Conservation (phyloP, 805 yeast genomes). For the Pichia californica region DNA sequence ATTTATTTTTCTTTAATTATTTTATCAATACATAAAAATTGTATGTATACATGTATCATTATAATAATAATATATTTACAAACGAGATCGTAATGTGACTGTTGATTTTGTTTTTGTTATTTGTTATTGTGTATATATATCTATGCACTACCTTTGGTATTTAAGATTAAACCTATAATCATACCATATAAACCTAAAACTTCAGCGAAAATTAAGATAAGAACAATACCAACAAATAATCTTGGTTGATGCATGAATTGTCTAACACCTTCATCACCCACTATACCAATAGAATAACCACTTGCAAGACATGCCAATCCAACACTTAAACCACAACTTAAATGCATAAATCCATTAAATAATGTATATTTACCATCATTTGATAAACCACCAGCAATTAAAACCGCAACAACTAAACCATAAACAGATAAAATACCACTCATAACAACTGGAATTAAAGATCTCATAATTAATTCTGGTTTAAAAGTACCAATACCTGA, state of each 20-base stretch:
- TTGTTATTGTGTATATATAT: too few relatives aligned
- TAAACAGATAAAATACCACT: conserved; percentile 95
- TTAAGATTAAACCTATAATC: conserved; percentile 89
- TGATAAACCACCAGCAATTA: conserved; percentile 84
- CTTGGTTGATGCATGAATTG: conserved; percentile 97
- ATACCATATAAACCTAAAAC: conserved; percentile 93
- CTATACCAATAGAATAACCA: conserved; percentile 98
- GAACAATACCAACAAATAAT: conserved; percentile 94
- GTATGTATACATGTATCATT: too few relatives aligned
- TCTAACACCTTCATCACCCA: conserved; percentile 99
- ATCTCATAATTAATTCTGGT: conserved; percentile 95
- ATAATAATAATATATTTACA: background rate
- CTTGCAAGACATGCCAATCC: conserved; percentile 96
- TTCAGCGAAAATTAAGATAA: conserved; percentile 96
- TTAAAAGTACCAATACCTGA: conserved; percentile 96
- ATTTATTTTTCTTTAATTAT: too few relatives aligned
- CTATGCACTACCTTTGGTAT: conserved; percentile 76
- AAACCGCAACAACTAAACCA: conserved; percentile 93
- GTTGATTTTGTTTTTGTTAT: too few relatives aligned
- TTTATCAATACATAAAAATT: too few relatives aligned
- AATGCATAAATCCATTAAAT: conserved; percentile 96
- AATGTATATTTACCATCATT: conserved; percentile 77
- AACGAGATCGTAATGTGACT: too few relatives aligned
- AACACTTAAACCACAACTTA: conserved; percentile 91
- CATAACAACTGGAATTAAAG: conserved; percentile 95